Evolutionary conservation across 2,329 filamentous ascomycete species (phyloP).

Genomic region (Diaporthe ampelina): DNA sequence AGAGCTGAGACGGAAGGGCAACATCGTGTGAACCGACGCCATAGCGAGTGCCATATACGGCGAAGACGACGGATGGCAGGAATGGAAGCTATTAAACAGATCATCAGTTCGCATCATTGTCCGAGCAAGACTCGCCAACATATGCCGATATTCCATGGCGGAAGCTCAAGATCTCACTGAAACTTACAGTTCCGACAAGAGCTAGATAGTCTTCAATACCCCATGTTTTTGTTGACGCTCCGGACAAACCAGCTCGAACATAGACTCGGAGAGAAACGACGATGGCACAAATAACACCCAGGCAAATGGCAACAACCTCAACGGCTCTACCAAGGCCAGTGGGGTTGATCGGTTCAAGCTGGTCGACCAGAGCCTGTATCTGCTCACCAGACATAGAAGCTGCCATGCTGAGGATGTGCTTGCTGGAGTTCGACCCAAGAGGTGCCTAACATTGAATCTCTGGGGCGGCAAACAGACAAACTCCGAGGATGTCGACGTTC

Average conservation of each 20-base stretch:
- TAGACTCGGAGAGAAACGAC: neutral
- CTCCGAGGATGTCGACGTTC: neutral
- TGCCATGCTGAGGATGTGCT: neutral
- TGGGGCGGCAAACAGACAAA: neutral
- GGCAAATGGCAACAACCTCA: neutral
- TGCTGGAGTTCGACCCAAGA: neutral
- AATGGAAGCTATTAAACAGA: neutral
- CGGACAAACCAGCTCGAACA: conserved; percentile 7
- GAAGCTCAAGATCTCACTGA: neutral
- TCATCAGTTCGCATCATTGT: neutral
- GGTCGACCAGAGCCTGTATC: conserved; percentile 8
- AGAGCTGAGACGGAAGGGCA: neutral
- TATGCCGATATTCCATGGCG: neutral
- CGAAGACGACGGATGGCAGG: neutral
- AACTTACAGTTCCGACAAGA: neutral
- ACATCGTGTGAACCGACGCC: neutral
- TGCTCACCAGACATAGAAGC: conserved; percentile 15
- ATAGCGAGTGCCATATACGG: neutral
- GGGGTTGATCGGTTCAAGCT: conserved; percentile 5
- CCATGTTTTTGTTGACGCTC: conserved; percentile 5
- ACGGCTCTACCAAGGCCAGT: neutral
- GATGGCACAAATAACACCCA: neutral
- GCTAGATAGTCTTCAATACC: conserved; percentile 10
- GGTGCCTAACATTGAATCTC: neutral
- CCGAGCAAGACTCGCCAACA: neutral